A percentile compares a stretch with the other conserved stretches of the same genome.
phyloP scores from a whole-genome alignment of 208 protist genomes.

The Plasmodiophora brassicae region DNA sequence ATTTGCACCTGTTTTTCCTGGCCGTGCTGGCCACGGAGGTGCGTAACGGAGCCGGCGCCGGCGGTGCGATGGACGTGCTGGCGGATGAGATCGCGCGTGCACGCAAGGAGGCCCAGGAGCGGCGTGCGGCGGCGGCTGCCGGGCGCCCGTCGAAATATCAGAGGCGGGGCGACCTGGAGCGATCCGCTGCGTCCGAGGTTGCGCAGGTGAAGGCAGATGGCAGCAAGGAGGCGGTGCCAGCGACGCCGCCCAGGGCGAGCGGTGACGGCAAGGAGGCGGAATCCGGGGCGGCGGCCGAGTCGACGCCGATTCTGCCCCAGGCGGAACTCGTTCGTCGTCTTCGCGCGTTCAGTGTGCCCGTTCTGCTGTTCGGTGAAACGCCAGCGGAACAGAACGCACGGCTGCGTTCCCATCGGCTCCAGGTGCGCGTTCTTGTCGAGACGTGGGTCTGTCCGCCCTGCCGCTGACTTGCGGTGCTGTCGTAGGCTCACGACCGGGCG shows the following conservation, averaged over 20 bases:
- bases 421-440: not conserved
- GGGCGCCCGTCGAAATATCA: not conserved
- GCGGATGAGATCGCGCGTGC: not conserved
- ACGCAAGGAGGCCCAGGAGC: too few species aligned
- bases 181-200: not conserved
- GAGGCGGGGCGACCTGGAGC: not conserved
- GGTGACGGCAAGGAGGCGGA: too few species aligned
- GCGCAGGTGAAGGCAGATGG: not conserved
- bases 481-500: not conserved
- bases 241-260: too few species aligned
- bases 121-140: not conserved
- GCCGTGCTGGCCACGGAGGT: too few species aligned
- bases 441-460: too few species aligned
- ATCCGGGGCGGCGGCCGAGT: too few species aligned
- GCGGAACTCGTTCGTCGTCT: not conserved
- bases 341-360: not conserved
- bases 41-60: too few species aligned
- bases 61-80: not conserved
- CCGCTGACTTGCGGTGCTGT: not conserved
- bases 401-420: not conserved
- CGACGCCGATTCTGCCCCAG: too few species aligned
- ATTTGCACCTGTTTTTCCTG: too few species aligned
- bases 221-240: too few species aligned
- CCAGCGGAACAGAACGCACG: not conserved
- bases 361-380: slow-evolving; percentile 51